These are phyloP conservation scores for Moesziomyces sp. DNA, from an alignment of 1,284 basidiomycete genomes.

Conservation along the genomic window DNA sequence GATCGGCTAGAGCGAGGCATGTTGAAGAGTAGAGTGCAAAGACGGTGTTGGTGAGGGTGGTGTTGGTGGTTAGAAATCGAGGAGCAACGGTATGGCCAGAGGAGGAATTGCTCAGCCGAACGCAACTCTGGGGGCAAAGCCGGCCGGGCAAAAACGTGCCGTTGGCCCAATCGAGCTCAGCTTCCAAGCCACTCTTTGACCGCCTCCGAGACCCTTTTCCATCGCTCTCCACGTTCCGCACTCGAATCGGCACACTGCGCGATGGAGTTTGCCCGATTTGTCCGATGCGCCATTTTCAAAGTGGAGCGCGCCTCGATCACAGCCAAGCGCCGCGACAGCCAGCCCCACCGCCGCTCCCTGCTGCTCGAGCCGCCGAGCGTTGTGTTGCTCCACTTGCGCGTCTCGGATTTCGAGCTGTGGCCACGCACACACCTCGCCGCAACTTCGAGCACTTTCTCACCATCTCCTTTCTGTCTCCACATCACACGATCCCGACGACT, in stretches of 20 bases:
- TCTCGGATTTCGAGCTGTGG: slow-evolving; percentile 26
- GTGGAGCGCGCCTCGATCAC: slow-evolving; percentile 45
- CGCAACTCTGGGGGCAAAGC: slow-evolving; percentile 12
- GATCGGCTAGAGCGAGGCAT: slow-evolving; percentile 65
- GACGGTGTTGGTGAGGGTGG: slow-evolving; percentile 2
- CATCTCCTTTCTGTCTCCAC: not conserved
- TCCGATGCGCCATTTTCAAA: slow-evolving; percentile 25
- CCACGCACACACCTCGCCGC: slow-evolving; percentile 7
- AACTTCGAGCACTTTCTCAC: not conserved
- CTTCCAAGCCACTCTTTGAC: too few species aligned
- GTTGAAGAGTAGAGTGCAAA: slow-evolving; percentile 5
- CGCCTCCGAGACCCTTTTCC: slow-evolving; percentile 12
- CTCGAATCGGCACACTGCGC: not conserved
- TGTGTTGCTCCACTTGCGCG: slow-evolving; percentile 49
- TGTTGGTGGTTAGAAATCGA: slow-evolving; percentile 7
- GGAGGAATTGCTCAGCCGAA: not conserved
- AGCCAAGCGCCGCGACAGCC: slow-evolving; percentile 1
- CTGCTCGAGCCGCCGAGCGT: not conserved
- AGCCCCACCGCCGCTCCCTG: slow-evolving; percentile 7
- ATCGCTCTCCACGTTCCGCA: not conserved
- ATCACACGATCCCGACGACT: not conserved
- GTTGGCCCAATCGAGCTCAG: slow-evolving; percentile 5
- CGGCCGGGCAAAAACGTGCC: slow-evolving; percentile 34
- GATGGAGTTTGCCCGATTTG: not conserved
- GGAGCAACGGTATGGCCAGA: not conserved